phyloP scores from a whole-genome alignment of 164 flowering plant genomes.

The Piper longum region DNA sequence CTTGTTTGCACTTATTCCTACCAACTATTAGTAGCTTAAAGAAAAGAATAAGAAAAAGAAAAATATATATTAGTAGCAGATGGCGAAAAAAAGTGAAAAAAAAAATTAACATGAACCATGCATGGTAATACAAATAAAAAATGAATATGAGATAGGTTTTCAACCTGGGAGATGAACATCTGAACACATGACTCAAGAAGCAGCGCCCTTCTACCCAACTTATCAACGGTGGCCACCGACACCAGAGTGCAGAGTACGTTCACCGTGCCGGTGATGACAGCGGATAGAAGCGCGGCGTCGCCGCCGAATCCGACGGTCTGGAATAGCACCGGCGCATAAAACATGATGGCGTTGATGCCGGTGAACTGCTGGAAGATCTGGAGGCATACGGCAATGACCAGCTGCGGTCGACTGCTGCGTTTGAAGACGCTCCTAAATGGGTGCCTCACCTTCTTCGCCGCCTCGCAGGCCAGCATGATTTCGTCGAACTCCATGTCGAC shows the following conservation, averaged over 20 bases:
- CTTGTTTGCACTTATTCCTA: too few species aligned
- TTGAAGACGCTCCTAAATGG: constrained; percentile 13
- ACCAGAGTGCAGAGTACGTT: constrained; percentile 16
- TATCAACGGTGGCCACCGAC: constrained; percentile 12
- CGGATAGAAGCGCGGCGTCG: constrained; percentile 13
- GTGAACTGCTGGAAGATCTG: constrained; percentile 22
- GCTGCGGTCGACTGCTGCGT: constrained; percentile 11
- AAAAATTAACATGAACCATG: too few species aligned
- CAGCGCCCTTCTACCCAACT: constrained; percentile 13
- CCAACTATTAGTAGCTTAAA: too few species aligned
- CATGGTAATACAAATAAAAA: too few species aligned
- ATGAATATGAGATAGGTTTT: neutral
- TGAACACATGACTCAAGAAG: constrained; percentile 18
- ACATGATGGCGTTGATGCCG: constrained; percentile 27
- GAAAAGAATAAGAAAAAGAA: too few species aligned
- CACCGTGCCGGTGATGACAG: constrained; percentile 18
- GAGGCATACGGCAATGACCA: constrained; percentile 12
- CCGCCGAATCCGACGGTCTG: constrained; percentile 18
- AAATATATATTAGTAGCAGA: too few species aligned
- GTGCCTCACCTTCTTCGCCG: constrained; percentile 11
- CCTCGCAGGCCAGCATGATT: constrained; percentile 11
- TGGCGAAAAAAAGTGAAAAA: too few species aligned
- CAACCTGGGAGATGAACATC: constrained; percentile 19
- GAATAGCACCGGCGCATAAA: constrained; percentile 23
- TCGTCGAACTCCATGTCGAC: constrained; percentile 20